These are phyloP conservation scores for Acephala macrosclerotiorum DNA, from an alignment of 2,329 filamentous ascomycete genomes.

Conservation along the genomic window DNA sequence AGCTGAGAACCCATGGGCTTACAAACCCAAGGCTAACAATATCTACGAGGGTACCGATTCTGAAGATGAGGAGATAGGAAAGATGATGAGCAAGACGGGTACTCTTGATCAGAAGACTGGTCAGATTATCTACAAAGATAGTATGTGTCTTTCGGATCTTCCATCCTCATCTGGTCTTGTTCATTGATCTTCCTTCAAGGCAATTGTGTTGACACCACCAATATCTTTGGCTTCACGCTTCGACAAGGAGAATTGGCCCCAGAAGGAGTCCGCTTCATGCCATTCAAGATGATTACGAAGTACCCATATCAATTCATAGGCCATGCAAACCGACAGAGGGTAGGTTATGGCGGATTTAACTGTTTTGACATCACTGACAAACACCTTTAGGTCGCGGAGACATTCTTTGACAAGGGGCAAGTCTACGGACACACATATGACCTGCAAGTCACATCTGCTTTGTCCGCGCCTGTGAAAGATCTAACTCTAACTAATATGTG, in stretches of 20 bases:
- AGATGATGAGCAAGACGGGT: not conserved
- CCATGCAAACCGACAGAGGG: slow-evolving; percentile 57
- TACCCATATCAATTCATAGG: slow-evolving; percentile 69
- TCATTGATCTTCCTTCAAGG: not conserved
- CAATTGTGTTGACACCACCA: not conserved
- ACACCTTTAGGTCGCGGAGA: slow-evolving; percentile 33
- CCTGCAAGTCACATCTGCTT: slow-evolving; percentile 62
- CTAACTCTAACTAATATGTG: not conserved
- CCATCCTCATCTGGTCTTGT: too few species aligned
- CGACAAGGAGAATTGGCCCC: slow-evolving; percentile 38
- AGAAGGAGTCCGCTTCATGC: slow-evolving; percentile 50
- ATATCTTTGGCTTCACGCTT: slow-evolving; percentile 29
- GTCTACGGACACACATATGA: slow-evolving; percentile 74
- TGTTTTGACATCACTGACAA: slow-evolving; percentile 22
- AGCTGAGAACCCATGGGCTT: not conserved
- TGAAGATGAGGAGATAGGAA: not conserved
- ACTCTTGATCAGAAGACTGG: not conserved
- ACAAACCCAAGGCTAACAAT: slow-evolving; percentile 10
- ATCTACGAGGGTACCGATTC: slow-evolving; percentile 33
- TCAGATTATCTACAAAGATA: not conserved
- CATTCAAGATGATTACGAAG: slow-evolving; percentile 60
- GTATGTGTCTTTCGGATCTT: not conserved
- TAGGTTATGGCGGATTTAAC: slow-evolving; percentile 33
- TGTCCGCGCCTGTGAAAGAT: too few species aligned
- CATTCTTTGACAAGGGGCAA: slow-evolving; percentile 63